Conservation (phyloP, 768 basidiomycete genomes). For the Pulveroboletus sp. region DNA sequence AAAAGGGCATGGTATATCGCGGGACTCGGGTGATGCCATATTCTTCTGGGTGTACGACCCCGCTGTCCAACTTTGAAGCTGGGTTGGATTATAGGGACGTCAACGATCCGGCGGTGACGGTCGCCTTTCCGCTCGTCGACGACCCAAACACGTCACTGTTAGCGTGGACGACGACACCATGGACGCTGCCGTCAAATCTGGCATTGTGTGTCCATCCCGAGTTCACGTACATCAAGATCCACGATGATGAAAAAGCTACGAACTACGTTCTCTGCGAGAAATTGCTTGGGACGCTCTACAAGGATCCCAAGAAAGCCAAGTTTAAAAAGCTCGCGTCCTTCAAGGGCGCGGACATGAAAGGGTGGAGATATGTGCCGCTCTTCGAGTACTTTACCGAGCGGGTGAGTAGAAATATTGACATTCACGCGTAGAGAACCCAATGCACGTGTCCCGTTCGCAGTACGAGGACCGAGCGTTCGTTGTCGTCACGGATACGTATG, state of each 20-base stretch:
- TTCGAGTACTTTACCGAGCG: conserved; percentile 97
- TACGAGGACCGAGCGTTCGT: conserved; percentile 89
- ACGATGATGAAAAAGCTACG: conserved; percentile 78
- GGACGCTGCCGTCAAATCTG: conserved; percentile 96
- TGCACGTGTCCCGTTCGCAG: conserved; percentile 37
- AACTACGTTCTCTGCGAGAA: conserved; percentile 93
- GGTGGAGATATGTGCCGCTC: conserved; percentile 91
- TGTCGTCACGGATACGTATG: conserved; percentile 88
- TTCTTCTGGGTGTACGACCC: conserved; percentile 93
- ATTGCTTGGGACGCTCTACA: conserved; percentile 84
- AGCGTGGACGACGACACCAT: conserved; percentile 99
- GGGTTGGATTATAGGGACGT: conserved; percentile 90
- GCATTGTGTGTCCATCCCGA: conserved; percentile 95
- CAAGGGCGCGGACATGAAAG: conserved; percentile 90
- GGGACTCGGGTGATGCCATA: conserved; percentile 97
- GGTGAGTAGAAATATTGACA: conserved; percentile 41
- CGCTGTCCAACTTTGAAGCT: conserved; percentile 96
- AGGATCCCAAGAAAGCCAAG: conserved; percentile 95
- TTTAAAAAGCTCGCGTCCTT: conserved; percentile 88
- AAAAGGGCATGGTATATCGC: conserved; percentile 88
- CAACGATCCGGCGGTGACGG: conserved; percentile 91
- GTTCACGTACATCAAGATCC: conserved; percentile 94
- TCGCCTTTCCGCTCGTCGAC: conserved; percentile 89
- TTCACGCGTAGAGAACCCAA: neutral
- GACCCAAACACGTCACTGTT: conserved; percentile 86